Base-by-base conservation (phyloP, 2,329 filamentous ascomycete species). In the Colletotrichum chrysophilum region DNA sequence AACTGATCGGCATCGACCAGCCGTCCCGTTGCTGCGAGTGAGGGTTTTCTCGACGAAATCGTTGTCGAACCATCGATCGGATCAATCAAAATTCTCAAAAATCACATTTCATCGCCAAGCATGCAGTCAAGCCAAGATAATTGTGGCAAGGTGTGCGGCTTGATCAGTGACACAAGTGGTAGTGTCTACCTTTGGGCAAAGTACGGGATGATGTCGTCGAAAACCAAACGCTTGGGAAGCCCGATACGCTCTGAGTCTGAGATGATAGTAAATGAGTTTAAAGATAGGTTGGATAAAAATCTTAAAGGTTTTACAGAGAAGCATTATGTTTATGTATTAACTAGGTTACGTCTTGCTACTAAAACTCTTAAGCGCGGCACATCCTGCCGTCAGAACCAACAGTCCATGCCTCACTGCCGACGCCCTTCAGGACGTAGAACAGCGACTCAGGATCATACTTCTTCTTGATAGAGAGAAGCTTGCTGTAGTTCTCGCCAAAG, bases 351-450 rank as follows among this genome's bases (percentile, higher is more conserved):
- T 52, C n/a, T 21, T 21, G n/a, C 3, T 21, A 2, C 3, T 1
- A 0, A 21, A 52, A 1, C 43, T 52, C 1, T n/a, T 26, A 74
- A 12, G 67, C 71, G 16, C 14, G 85, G 75, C 88, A 89, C 80
- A 89, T 81, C 30, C 86, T 83, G 7, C 87, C 88, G 70, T 82
- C 73, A 7, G 80, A 81, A 14, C 80, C 80, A 9, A 86, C 82
- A 18, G 67, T 77, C 89, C 89, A 91, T 12, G 79, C 79, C 68
- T 91, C 89, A 70, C 87, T 89, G 0, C 89, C 89, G 4, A 91
- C 89, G 5, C 83, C 87, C 18, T 84, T 86, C 4, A 79, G 79
- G 12, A 86, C 88, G 68, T 89, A 89, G 34, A 89, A 89, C 5
- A 91, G 71, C 2, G 80, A 78, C 3, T 82, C 73, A 1, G 86